These are phyloP conservation scores for Saraca asoca DNA, from an alignment of 331 rosid genomes.

Conservation along the genomic window DNA sequence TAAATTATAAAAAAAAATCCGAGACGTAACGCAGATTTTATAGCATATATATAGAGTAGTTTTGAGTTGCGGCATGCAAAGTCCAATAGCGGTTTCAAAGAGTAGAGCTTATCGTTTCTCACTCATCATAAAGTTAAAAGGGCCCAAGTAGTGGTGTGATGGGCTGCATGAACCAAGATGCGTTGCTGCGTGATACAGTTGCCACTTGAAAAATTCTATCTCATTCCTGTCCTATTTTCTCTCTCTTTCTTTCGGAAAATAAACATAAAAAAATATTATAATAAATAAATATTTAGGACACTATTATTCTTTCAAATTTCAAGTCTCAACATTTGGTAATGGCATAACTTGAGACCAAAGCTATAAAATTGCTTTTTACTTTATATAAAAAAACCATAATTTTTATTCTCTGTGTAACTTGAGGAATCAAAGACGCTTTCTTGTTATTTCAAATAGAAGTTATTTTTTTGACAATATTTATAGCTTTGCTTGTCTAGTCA, in stretches of 20 bases:
- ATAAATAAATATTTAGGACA: too few relatives aligned
- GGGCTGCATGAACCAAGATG: constrained; percentile 56
- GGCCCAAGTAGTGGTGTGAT: constrained; percentile 35
- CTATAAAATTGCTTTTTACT: constrained; percentile 9
- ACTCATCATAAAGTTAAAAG: constrained; percentile 38
- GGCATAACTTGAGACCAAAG: constrained; percentile 41
- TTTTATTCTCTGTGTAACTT: background rate
- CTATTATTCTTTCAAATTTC: background rate
- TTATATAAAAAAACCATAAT: background rate
- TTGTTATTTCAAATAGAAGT: constrained; percentile 24
- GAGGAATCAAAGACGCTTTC: background rate
- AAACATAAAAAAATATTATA: too few relatives aligned
- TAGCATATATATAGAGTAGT: too few relatives aligned
- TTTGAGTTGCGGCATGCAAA: constrained; percentile 33
- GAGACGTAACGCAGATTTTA: too few relatives aligned
- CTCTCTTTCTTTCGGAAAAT: background rate
- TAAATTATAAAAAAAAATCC: too few relatives aligned
- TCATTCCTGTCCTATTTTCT: constrained; percentile 33
- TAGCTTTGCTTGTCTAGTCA: too few relatives aligned
- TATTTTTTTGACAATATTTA: constrained; percentile 4
- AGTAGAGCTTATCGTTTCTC: background rate
- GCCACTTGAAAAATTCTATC: constrained; percentile 39
- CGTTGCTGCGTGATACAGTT: constrained; percentile 53
- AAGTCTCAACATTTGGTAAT: background rate
- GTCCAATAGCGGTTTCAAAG: constrained; percentile 42